Conservation (phyloP, 495 filamentous ascomycete genomes). For the Podospora fimiseda region DNA sequence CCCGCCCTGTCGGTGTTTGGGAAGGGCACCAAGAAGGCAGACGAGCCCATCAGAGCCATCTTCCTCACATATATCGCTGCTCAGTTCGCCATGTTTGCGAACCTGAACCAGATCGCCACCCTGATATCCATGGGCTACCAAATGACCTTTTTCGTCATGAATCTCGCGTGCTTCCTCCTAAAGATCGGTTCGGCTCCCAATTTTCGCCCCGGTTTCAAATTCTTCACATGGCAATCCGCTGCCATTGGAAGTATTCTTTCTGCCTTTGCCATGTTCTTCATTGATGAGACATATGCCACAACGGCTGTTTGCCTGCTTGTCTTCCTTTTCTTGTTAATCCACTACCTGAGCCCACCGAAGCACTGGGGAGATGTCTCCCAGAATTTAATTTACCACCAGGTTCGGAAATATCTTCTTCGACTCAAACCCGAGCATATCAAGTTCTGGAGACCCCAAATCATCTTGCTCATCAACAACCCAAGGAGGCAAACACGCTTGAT, state of each 20-base stretch:
- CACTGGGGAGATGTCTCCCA: constrained; percentile 88
- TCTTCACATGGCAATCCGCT: constrained; percentile 83
- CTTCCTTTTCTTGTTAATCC: constrained; percentile 73
- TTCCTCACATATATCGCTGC: constrained; percentile 69
- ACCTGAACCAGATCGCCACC: constrained; percentile 83
- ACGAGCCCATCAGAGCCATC: constrained; percentile 75
- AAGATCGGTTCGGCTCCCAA: constrained; percentile 93
- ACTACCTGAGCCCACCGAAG: constrained; percentile 79
- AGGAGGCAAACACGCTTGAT: constrained; percentile 72
- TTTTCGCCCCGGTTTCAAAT: constrained; percentile 80
- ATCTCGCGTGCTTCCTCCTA: constrained; percentile 78
- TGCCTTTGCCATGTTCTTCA: constrained; percentile 79
- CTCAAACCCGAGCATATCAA: constrained; percentile 86
- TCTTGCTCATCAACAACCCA: constrained; percentile 77
- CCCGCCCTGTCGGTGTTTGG: constrained; percentile 70
- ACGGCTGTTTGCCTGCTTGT: constrained; percentile 68
- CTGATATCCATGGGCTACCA: constrained; percentile 84
- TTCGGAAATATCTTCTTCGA: constrained; percentile 78
- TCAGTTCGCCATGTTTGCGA: constrained; percentile 74
- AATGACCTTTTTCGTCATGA: constrained; percentile 71
- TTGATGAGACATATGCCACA: constrained; percentile 75
- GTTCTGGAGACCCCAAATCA: constrained; percentile 81
- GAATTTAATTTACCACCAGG: constrained; percentile 85
- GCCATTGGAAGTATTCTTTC: constrained; percentile 65
- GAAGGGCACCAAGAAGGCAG: constrained; percentile 64